Base-by-base conservation (phyloP, 441 rosid genomes). In the Sinapis alba region DNA sequence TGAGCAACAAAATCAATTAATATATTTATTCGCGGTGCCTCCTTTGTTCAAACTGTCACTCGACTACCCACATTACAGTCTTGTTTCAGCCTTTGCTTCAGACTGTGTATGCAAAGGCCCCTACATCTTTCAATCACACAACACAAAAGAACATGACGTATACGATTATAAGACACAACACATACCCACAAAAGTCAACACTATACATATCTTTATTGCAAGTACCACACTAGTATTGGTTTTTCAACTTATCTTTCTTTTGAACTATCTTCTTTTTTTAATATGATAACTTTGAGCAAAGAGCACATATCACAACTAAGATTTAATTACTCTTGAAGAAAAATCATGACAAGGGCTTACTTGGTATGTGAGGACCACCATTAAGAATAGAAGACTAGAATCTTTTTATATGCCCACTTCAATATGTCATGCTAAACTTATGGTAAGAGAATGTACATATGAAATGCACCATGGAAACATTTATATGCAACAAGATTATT, bases 11-110 rank as follows among this genome's bases (percentile, higher is more conserved):
- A 57, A 72, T 60, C 66, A 47, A 47, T 53, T 19, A 53, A 19
- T 24, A 6, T 2, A 16, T 50, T 27, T 71, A 65, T 71, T 72
- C 62, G 6, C 13, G 58, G 83, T 84, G 84, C 86, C 72, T 77
- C 84, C 82, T 64, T 57, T 72, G 65, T 85, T 75, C 86, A 85
- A 79, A 86, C 90, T 81, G 83, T 74, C 89, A 76, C 78, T 80
- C 77, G 24, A 38, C 20, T 81, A 32, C 68, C 83, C 72, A 70
- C 77, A 74, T 62, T 81, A 27, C 61, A 34, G 64, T 34, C 67
- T 77, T 57, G 38, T 67, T 67, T 58, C 73, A 50, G 54, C 76
- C 66, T 61, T 75, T 77, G 72, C 61, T 65, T 72, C 57, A 27
- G 62, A 63, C 78, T 68, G 24, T 61, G 63, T 59, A 64, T 54